Conservation (phyloP, 768 basidiomycete species). For the Termitomyces sp. region DNA sequence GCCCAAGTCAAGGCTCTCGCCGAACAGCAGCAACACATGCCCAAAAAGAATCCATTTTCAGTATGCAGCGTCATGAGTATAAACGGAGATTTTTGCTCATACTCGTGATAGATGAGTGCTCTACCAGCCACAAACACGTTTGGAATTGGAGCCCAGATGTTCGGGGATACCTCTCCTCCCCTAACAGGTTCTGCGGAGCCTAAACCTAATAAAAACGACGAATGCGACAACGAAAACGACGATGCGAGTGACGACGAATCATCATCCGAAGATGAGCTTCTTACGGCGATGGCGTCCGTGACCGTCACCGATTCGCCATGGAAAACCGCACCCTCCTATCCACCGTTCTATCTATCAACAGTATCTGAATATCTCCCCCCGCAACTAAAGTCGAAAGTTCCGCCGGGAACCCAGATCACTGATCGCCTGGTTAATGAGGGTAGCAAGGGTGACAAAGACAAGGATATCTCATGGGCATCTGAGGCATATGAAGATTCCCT, state of each 20-base stretch:
- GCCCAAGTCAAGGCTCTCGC: slow-evolving; percentile 28
- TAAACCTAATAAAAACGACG: slow-evolving; percentile 22
- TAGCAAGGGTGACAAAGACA: slow-evolving; percentile 38
- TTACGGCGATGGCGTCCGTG: slow-evolving; percentile 55
- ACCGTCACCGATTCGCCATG: slow-evolving; percentile 63
- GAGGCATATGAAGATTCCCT: slow-evolving; percentile 83
- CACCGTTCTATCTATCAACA: slow-evolving; percentile 73
- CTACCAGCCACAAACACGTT: slow-evolving; percentile 33
- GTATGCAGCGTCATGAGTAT: slow-evolving; percentile 33
- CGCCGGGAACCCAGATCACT: slow-evolving; percentile 41
- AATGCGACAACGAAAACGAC: background rate
- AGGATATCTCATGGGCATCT: slow-evolving; percentile 54
- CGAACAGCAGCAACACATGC: slow-evolving; percentile 25
- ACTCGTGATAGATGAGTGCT: slow-evolving; percentile 22
- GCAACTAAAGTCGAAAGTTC: slow-evolving; percentile 44
- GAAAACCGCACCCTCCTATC: slow-evolving; percentile 61
- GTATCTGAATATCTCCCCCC: slow-evolving; percentile 68
- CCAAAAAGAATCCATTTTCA: slow-evolving; percentile 66
- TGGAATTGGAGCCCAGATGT: slow-evolving; percentile 67
- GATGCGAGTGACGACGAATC: slow-evolving; percentile 17
- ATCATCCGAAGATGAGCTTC: slow-evolving; percentile 46
- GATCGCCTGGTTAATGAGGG: slow-evolving; percentile 34
- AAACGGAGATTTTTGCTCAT: background rate
- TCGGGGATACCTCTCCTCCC: slow-evolving; percentile 37
- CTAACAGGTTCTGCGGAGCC: slow-evolving; percentile 9